These are phyloP conservation scores for Blastocystis sp. DNA, from an alignment of 352 stramenopile genomes.

Conservation along the genomic window DNA sequence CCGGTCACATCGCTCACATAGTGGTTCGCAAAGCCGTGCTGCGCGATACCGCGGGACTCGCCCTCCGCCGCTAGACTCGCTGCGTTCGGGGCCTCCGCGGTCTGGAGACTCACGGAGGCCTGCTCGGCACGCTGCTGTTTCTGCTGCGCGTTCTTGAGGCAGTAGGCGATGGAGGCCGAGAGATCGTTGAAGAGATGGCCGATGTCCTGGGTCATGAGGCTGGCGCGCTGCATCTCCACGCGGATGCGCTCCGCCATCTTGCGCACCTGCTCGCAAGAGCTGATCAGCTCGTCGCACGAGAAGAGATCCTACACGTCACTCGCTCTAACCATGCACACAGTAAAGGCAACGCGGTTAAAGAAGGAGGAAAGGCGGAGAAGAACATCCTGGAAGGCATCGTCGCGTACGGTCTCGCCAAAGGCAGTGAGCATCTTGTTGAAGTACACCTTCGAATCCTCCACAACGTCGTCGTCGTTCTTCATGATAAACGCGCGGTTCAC, in stretches of 20 bases:
- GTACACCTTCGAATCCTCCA: slow-evolving; percentile 56
- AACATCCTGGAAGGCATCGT: slow-evolving; percentile 57
- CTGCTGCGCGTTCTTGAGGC: slow-evolving; percentile 54
- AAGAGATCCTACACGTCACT: slow-evolving; percentile 20
- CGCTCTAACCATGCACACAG: not conserved
- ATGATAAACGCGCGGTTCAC: slow-evolving; percentile 59
- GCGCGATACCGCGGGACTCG: slow-evolving; percentile 35
- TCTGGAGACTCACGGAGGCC: not conserved
- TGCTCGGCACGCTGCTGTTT: slow-evolving; percentile 31
- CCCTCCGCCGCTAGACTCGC: not conserved
- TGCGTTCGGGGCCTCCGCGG: not conserved
- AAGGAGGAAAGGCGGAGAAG: slow-evolving; percentile 55
- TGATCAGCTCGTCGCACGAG: slow-evolving; percentile 9
- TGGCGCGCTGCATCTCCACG: slow-evolving; percentile 53
- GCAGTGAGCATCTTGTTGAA: slow-evolving; percentile 61
- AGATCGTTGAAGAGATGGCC: slow-evolving; percentile 59
- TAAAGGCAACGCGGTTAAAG: slow-evolving; percentile 47
- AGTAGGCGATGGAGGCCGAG: slow-evolving; percentile 40
- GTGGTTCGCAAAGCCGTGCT: slow-evolving; percentile 49
- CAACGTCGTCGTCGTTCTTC: slow-evolving; percentile 51
- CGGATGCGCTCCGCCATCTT: slow-evolving; percentile 38
- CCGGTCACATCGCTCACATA: not conserved
- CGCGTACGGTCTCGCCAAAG: slow-evolving; percentile 36
- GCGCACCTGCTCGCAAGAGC: slow-evolving; percentile 43
- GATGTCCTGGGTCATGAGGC: slow-evolving; percentile 63